phyloP scores from a whole-genome alignment of 2,329 filamentous ascomycete species.

The Ustulina deusta region DNA sequence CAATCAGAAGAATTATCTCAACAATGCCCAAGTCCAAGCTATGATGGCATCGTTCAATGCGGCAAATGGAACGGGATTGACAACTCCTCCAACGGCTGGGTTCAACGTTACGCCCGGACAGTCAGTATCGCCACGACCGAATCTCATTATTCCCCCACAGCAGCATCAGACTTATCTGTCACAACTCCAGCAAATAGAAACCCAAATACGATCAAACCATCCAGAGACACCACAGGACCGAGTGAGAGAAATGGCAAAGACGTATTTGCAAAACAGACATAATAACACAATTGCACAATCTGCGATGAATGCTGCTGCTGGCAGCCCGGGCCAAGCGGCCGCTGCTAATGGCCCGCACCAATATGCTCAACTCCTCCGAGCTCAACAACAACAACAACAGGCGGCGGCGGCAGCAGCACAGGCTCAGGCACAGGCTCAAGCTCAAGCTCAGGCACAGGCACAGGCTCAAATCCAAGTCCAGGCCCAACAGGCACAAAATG shows the following conservation, averaged over 20 bases:
- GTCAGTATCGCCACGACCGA: slow-evolving; percentile 60
- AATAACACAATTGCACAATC: slow-evolving; percentile 55
- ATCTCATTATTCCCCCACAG: slow-evolving; percentile 56
- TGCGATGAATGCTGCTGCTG: slow-evolving; percentile 68
- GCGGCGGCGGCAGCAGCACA: slow-evolving; percentile 48
- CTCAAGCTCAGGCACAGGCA: slow-evolving; percentile 42
- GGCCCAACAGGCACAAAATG: slow-evolving; percentile 42
- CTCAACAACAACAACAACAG: slow-evolving; percentile 66
- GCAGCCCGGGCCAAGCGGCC: slow-evolving; percentile 60
- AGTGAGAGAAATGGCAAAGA: slow-evolving; percentile 63
- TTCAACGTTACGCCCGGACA: slow-evolving; percentile 61
- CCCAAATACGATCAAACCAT: slow-evolving; percentile 63
- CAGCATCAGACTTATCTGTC: slow-evolving; percentile 61
- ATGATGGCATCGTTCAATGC: slow-evolving; percentile 64
- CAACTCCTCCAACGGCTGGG: slow-evolving; percentile 58
- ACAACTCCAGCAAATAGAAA: slow-evolving; percentile 65
- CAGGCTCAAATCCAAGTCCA: slow-evolving; percentile 45
- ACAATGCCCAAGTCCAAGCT: slow-evolving; percentile 64
- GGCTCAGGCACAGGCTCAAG: slow-evolving; percentile 38
- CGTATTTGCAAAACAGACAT: slow-evolving; percentile 62
- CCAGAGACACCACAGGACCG: slow-evolving; percentile 64
- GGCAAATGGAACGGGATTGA: slow-evolving; percentile 58
- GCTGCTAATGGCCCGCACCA: slow-evolving; percentile 68
- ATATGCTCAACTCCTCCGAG: slow-evolving; percentile 68
- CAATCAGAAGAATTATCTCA: slow-evolving; percentile 65